Evolutionary conservation across 1,284 basidiomycete genomes (phyloP).

Genomic region (Cryptococcus neoformans): DNA sequence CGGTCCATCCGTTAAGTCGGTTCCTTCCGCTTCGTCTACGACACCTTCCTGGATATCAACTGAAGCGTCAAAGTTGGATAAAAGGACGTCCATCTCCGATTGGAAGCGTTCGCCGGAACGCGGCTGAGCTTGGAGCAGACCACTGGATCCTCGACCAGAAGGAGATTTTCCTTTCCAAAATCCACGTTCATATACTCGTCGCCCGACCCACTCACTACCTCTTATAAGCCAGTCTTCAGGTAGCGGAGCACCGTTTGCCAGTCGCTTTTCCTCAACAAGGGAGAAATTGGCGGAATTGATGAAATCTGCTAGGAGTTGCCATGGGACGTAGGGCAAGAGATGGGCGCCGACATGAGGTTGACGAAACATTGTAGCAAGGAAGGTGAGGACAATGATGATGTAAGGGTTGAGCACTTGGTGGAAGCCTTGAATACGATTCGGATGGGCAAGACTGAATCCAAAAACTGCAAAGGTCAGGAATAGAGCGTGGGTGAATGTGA

Average conservation of each 20-base stretch:
- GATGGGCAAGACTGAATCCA: conserved; percentile 64
- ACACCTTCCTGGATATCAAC: conserved; percentile 64
- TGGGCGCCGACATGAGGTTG: conserved; percentile 60
- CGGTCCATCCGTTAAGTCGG: conserved; percentile 54
- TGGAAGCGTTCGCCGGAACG: conserved; percentile 43
- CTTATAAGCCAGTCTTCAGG: conserved; percentile 94
- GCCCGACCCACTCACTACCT: conserved; percentile 91
- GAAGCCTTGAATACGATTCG: conserved; percentile 58
- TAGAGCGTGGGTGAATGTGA: conserved; percentile 67
- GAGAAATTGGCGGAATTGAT: conserved; percentile 54
- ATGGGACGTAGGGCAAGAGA: conserved; percentile 77
- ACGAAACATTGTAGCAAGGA: conserved; percentile 72
- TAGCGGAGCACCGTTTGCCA: conserved; percentile 61
- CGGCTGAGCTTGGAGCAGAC: conserved; percentile 51
- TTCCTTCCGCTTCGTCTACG: conserved; percentile 60
- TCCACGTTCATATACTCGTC: conserved; percentile 82
- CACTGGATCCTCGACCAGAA: conserved; percentile 44
- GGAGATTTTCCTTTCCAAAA: conserved; percentile 66
- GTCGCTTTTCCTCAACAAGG: conserved; percentile 57
- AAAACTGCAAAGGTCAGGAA: conserved; percentile 79
- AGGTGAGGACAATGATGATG: conserved; percentile 79
- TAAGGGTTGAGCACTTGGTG: conserved; percentile 76
- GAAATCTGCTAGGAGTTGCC: conserved; percentile 70
- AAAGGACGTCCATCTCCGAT: conserved; percentile 75
- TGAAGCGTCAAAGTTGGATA: conserved; percentile 56